Conservation (phyloP, 768 basidiomycete species). For the Trametes punicea region DNA sequence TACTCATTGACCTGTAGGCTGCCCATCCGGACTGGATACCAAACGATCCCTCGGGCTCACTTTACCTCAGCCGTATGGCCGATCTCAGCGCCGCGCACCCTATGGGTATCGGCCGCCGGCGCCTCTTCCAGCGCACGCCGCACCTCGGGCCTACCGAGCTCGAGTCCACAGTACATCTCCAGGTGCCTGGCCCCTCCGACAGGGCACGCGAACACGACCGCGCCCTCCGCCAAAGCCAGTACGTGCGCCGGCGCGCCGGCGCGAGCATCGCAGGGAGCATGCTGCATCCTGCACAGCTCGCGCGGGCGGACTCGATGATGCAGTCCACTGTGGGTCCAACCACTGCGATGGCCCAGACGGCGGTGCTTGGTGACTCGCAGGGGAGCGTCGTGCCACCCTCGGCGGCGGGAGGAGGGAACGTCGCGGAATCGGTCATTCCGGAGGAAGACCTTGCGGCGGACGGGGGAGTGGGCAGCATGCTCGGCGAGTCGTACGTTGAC, state of each 20-base stretch:
- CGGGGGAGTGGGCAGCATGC: conserved; percentile 55
- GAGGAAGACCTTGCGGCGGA: conserved; percentile 49
- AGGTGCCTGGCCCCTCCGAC: conserved; percentile 32
- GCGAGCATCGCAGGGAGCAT: conserved; percentile 34
- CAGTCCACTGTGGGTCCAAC: conserved; percentile 40
- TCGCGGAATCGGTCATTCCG: conserved; percentile 29
- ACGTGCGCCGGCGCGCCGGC: conserved; percentile 32
- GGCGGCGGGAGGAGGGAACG: background rate
- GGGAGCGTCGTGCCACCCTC: conserved; percentile 37
- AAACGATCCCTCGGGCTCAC: conserved; percentile 82
- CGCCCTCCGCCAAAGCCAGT: conserved; percentile 68
- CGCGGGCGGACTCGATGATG: conserved; percentile 36
- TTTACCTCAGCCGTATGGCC: conserved; percentile 85
- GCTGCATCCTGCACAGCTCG: conserved; percentile 32
- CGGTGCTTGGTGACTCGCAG: conserved; percentile 74
- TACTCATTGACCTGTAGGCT: conserved; percentile 43
- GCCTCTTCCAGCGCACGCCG: conserved; percentile 14
- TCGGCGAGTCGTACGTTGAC: conserved; percentile 79
- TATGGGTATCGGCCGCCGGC: conserved; percentile 24
- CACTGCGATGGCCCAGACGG: conserved; percentile 60
- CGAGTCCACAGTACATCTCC: conserved; percentile 23
- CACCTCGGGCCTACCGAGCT: conserved; percentile 4
- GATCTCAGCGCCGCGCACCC: conserved; percentile 53
- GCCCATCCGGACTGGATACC: conserved; percentile 97
- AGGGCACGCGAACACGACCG: conserved; percentile 74